phyloP scores from a whole-genome alignment of 1,284 basidiomycete species.

The Cryptococcus wingfieldii region DNA sequence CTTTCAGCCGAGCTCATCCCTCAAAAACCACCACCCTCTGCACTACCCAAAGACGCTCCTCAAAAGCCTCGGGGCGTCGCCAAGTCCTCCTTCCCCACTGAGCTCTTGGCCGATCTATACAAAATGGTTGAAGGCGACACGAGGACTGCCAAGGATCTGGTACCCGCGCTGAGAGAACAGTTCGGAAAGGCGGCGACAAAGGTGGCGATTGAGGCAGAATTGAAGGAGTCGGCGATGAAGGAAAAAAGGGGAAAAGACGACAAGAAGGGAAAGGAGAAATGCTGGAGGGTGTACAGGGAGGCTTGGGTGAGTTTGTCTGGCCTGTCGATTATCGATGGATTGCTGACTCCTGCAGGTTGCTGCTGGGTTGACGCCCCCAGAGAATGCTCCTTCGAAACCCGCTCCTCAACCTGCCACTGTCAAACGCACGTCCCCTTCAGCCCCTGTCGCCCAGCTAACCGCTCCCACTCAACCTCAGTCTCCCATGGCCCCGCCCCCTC shows the following conservation, averaged over 20 bases:
- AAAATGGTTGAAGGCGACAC: constrained; percentile 37
- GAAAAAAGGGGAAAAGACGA: constrained; percentile 37
- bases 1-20: constrained; percentile 21
- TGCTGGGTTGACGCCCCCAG: constrained; percentile 6
- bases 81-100: constrained; percentile 40
- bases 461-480: neutral
- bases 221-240: constrained; percentile 41
- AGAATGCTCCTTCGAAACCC: neutral
- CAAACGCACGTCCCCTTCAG: neutral
- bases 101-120: constrained; percentile 37
- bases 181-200: constrained; percentile 43
- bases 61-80: constrained; percentile 8
- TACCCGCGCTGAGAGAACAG: constrained; percentile 31
- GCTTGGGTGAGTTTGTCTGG: constrained; percentile 26
- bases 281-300: constrained; percentile 41
- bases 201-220: constrained; percentile 44
- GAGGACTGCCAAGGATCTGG: constrained; percentile 34
- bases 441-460: neutral
- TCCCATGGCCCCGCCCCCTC: neutral
- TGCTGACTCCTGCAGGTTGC: neutral
- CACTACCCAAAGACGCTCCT: constrained; percentile 1
- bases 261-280: constrained; percentile 36
- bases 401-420: neutral
- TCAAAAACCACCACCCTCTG: neutral
- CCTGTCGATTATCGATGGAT: neutral